Evolutionary conservation across 1,284 basidiomycete genomes (phyloP).

Genomic region (Rhodotorula sp.): DNA sequence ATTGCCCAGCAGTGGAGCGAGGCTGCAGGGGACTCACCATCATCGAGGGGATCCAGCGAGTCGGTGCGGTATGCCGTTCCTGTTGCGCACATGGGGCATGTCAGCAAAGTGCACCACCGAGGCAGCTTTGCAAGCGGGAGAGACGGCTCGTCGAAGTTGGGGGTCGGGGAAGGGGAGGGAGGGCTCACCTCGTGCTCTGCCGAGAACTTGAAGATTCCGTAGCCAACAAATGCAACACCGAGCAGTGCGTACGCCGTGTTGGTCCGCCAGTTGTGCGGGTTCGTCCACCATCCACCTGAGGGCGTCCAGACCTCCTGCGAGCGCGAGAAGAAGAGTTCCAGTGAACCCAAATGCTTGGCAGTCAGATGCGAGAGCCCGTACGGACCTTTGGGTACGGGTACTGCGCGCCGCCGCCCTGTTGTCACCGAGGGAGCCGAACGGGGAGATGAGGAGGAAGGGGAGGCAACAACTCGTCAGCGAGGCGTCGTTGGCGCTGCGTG

Average conservation of each 20-base stretch:
- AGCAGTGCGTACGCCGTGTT: slow-evolving; percentile 54
- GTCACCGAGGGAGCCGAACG: neutral
- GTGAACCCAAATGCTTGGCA: neutral
- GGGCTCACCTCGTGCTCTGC: slow-evolving; percentile 55
- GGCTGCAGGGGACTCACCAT: slow-evolving; percentile 42
- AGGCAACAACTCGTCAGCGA: neutral
- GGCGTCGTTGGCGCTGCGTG: neutral
- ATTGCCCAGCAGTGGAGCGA: neutral
- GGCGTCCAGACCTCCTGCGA: slow-evolving; percentile 57
- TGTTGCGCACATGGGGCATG: slow-evolving; percentile 17
- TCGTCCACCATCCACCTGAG: slow-evolving; percentile 58
- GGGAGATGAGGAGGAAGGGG: neutral
- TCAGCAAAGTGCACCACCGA: neutral
- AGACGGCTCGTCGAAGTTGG: neutral
- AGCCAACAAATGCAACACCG: slow-evolving; percentile 53
- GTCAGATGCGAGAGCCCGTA: neutral
- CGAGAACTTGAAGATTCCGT: slow-evolving; percentile 54
- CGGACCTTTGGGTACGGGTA: slow-evolving; percentile 56
- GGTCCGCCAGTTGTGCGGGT: slow-evolving; percentile 56
- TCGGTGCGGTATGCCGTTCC: slow-evolving; percentile 52
- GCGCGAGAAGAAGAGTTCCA: neutral
- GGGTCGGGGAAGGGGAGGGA: neutral
- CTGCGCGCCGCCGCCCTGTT: slow-evolving; percentile 50
- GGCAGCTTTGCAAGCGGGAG: neutral
- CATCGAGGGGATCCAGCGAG: slow-evolving; percentile 53